phyloP scores from a whole-genome alignment of 2,329 filamentous ascomycete genomes.

The Talaromyces piceae region DNA sequence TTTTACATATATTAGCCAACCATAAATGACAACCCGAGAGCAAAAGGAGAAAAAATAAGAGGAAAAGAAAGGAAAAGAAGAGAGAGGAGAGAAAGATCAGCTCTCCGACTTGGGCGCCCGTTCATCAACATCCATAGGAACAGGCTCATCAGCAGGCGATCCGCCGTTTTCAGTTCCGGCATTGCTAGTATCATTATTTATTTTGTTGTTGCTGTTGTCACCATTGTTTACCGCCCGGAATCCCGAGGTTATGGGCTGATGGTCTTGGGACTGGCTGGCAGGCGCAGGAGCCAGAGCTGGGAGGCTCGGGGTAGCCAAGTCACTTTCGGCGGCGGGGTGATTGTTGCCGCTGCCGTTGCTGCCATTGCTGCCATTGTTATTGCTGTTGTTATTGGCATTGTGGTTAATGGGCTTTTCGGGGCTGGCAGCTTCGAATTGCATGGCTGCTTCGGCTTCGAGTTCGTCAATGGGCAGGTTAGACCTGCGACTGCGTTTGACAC shows the following conservation, averaged over 20 bases:
- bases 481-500: conserved; percentile 37
- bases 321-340: conserved; percentile 18
- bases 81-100: conserved; percentile 7
- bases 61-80: background rate
- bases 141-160: conserved; percentile 21
- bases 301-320: conserved; percentile 16
- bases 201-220: conserved; percentile 13
- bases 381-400: background rate
- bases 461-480: conserved; percentile 22
- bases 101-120: conserved; percentile 28
- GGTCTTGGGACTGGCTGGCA: conserved; percentile 20
- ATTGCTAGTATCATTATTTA: background rate
- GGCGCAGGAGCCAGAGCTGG: conserved; percentile 29
- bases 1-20: conserved; percentile 1
- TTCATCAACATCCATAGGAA: conserved; percentile 29
- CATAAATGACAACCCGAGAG: no score
- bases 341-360: conserved; percentile 1
- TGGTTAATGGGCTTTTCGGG: background rate
- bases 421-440: conserved; percentile 9
- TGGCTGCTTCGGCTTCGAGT: conserved; percentile 13
- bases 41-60: background rate
- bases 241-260: conserved; percentile 24
- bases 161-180: conserved; percentile 10
- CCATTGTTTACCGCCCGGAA: conserved; percentile 25
- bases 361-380: background rate